These are phyloP conservation scores for Cladophialophora chaetospira DNA, from an alignment of 2,329 filamentous ascomycete genomes.

Conservation along the genomic window DNA sequence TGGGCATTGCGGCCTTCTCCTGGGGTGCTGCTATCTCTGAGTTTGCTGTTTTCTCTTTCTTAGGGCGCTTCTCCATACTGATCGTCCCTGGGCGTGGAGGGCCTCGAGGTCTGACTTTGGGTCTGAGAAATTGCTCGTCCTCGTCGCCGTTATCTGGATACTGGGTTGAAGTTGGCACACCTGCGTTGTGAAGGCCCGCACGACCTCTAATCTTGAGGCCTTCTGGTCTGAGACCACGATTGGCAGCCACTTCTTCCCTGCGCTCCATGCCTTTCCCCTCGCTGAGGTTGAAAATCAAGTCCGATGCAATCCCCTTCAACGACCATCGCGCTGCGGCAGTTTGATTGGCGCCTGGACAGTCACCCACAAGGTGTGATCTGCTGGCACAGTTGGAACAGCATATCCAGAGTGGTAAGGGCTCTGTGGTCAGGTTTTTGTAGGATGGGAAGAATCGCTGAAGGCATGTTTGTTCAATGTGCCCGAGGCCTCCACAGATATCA, in stretches of 20 bases:
- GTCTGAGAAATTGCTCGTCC: constrained; percentile 35
- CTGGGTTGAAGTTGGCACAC: not conserved
- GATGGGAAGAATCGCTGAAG: constrained; percentile 53
- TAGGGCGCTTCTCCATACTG: too few relatives aligned
- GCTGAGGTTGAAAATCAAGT: constrained; percentile 44
- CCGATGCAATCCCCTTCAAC: constrained; percentile 41
- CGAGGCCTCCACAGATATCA: constrained; percentile 58
- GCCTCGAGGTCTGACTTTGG: constrained; percentile 24
- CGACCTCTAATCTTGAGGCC: constrained; percentile 43
- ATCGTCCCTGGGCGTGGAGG: not conserved
- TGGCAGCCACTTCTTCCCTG: constrained; percentile 30
- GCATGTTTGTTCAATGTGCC: constrained; percentile 64
- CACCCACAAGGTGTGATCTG: constrained; percentile 46
- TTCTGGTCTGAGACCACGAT: constrained; percentile 29
- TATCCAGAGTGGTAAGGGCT: constrained; percentile 44
- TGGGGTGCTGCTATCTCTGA: too few relatives aligned
- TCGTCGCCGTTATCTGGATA: constrained; percentile 36
- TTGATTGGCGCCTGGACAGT: constrained; percentile 43
- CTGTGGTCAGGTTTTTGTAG: constrained; percentile 26
- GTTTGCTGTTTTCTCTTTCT: too few relatives aligned
- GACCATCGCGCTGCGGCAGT: constrained; percentile 43
- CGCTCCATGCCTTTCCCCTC: constrained; percentile 29
- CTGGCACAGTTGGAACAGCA: constrained; percentile 49
- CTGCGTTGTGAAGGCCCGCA: constrained; percentile 37
- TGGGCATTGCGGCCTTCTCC: too few relatives aligned